Evolutionary conservation across 129 eudicot species (phyloP).

Genomic region (Calendula officinalis): DNA sequence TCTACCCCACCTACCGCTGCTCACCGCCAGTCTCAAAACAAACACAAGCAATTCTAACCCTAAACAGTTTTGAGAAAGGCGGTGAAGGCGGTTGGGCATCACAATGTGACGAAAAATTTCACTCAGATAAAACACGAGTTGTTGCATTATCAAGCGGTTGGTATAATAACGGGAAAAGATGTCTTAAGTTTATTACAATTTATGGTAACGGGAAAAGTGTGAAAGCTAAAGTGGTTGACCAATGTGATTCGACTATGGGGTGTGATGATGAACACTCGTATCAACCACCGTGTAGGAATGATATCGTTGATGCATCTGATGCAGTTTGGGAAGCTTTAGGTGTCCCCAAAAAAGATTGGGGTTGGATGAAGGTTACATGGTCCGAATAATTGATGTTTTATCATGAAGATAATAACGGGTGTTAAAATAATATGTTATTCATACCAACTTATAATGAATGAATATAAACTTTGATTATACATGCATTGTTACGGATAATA

Average conservation of each 20-base stretch:
- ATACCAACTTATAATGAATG: too few species aligned
- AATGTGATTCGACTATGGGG: conserved; percentile 44
- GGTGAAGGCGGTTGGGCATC: conserved; percentile 39
- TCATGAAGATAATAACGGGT: neutral
- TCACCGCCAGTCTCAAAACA: conserved; percentile 35
- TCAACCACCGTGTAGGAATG: conserved; percentile 40
- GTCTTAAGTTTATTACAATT: conserved; percentile 22
- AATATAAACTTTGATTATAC: too few species aligned
- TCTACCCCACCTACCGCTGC: conserved; percentile 36
- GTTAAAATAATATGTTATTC: neutral
- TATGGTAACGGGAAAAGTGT: conserved; percentile 23
- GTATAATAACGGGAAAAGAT: conserved; percentile 17
- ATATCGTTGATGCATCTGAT: conserved; percentile 52
- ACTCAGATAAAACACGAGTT: conserved; percentile 27
- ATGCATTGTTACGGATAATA: too few species aligned
- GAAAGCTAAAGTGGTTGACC: conserved; percentile 40
- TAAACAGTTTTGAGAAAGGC: conserved; percentile 25
- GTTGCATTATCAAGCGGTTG: conserved; percentile 26
- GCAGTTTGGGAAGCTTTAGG: conserved; percentile 54
- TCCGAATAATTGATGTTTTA: conserved; percentile 18
- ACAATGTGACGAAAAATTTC: conserved; percentile 16
- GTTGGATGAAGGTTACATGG: conserved; percentile 41
- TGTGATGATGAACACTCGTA: conserved; percentile 37
- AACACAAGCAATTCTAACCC: conserved; percentile 20
- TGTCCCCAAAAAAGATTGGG: conserved; percentile 27